Conservation (phyloP, 2,329 filamentous ascomycete genomes). For the Aspergillus sp. region DNA sequence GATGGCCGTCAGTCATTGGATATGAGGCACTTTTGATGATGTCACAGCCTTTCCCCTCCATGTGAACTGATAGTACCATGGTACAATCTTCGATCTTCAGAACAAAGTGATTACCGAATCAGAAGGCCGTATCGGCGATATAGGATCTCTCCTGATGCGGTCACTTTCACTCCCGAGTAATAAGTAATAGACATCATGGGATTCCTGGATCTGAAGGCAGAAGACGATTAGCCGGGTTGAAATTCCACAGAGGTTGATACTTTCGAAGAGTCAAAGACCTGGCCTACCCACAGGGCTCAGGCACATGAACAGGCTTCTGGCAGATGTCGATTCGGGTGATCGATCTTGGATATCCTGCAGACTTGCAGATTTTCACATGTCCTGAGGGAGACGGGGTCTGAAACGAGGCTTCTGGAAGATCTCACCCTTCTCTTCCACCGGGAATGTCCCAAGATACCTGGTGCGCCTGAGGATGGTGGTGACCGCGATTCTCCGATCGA, state of each 20-base stretch:
- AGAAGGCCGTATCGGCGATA: neutral
- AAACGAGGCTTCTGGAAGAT: slow-evolving; percentile 9
- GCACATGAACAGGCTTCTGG: too few species aligned
- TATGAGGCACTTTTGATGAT: slow-evolving; percentile 3
- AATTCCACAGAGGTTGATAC: too few species aligned
- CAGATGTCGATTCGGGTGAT: neutral
- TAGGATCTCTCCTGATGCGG: neutral
- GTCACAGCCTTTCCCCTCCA: slow-evolving; percentile 8
- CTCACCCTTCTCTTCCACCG: slow-evolving; percentile 4
- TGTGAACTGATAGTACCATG: neutral
- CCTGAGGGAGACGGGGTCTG: neutral
- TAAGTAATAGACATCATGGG: neutral
- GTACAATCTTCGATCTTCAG: neutral
- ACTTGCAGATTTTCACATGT: slow-evolving; percentile 8
- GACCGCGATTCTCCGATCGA: neutral
- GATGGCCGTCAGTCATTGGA: neutral
- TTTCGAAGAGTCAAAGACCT: too few species aligned
- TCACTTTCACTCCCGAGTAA: neutral
- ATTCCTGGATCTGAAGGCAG: neutral
- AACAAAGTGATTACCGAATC: neutral
- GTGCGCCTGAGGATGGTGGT: too few species aligned
- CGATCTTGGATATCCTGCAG: neutral
- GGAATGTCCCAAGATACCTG: slow-evolving; percentile 1
- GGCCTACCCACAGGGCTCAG: too few species aligned
- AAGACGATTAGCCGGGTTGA: neutral